phyloP scores from a whole-genome alignment of 805 yeast genomes.

The Cephaloascus albidus region DNA sequence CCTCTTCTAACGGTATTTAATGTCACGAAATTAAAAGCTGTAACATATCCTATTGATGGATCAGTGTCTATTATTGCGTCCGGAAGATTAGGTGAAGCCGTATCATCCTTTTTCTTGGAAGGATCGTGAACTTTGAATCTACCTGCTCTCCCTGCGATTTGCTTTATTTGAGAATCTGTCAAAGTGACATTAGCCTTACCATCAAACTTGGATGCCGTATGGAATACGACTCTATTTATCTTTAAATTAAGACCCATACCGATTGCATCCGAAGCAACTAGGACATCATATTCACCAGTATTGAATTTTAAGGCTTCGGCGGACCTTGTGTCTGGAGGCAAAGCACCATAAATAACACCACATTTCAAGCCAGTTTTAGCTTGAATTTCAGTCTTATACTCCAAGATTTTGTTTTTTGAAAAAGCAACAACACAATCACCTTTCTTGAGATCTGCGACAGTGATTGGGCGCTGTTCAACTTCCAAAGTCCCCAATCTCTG shows the following conservation, averaged over 20 bases:
- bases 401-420: slow-evolving; percentile 64
- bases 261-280: slow-evolving; percentile 93
- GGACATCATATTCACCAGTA: slow-evolving; percentile 65
- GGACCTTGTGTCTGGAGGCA: slow-evolving; percentile 91
- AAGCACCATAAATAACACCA: slow-evolving; percentile 88
- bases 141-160: slow-evolving; percentile 96
- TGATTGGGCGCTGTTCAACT: slow-evolving; percentile 30
- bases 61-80: not conserved
- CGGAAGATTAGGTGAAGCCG: not conserved
- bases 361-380: slow-evolving; percentile 51
- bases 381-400: slow-evolving; percentile 64
- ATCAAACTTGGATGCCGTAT: slow-evolving; percentile 58
- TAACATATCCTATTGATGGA: slow-evolving; percentile 28
- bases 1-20: slow-evolving; percentile 34
- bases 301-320: slow-evolving; percentile 78
- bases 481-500: slow-evolving; percentile 65
- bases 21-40: slow-evolving; percentile 38
- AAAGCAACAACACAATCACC: slow-evolving; percentile 93
- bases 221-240: slow-evolving; percentile 72
- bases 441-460: slow-evolving; percentile 29
- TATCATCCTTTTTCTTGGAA: slow-evolving; percentile 13
- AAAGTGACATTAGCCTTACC: slow-evolving; percentile 44
- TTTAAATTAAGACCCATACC: slow-evolving; percentile 95
- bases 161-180: slow-evolving; percentile 66
- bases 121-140: slow-evolving; percentile 41